Evolutionary conservation across 2,329 filamentous ascomycete species (phyloP).

Genomic region (Aphanoascus verrucosus): DNA sequence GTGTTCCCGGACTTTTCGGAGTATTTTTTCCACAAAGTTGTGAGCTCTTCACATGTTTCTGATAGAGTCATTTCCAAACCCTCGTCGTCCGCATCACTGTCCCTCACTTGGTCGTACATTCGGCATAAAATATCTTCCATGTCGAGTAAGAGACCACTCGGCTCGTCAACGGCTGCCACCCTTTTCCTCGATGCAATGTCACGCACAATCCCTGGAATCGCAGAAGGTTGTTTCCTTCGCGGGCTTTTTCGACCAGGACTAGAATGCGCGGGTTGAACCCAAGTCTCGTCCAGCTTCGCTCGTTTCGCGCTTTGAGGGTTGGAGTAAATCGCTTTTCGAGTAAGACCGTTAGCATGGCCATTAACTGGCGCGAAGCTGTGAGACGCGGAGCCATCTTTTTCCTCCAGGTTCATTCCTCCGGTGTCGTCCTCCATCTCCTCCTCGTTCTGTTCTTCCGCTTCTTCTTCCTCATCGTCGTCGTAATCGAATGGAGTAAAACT

Average conservation of each 20-base stretch:
- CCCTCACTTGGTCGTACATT: conserved; percentile 45
- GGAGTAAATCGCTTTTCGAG: conserved; percentile 32
- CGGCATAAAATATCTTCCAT: conserved; percentile 61
- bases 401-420: conserved; percentile 14
- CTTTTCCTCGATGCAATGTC: conserved; percentile 51
- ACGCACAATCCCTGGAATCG: conserved; percentile 61
- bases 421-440: conserved; percentile 21
- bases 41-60: conserved; percentile 27
- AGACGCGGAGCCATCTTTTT: neutral
- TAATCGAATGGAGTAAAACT: conserved; percentile 10
- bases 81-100: conserved; percentile 24
- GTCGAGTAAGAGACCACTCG: conserved; percentile 58
- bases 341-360: conserved; percentile 3
- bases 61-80: conserved; percentile 25
- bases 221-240: conserved; percentile 44
- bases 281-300: conserved; percentile 33
- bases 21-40: conserved; percentile 26
- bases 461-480: conserved; percentile 18
- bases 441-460: conserved; percentile 28
- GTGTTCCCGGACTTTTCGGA: conserved; percentile 35
- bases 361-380: neutral
- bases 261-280: conserved; percentile 27
- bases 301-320: conserved; percentile 35
- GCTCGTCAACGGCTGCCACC: conserved; percentile 54
- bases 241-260: conserved; percentile 26